phyloP scores from a whole-genome alignment of 805 yeast genomes.

The Sungouiozyma ichnusensis region DNA sequence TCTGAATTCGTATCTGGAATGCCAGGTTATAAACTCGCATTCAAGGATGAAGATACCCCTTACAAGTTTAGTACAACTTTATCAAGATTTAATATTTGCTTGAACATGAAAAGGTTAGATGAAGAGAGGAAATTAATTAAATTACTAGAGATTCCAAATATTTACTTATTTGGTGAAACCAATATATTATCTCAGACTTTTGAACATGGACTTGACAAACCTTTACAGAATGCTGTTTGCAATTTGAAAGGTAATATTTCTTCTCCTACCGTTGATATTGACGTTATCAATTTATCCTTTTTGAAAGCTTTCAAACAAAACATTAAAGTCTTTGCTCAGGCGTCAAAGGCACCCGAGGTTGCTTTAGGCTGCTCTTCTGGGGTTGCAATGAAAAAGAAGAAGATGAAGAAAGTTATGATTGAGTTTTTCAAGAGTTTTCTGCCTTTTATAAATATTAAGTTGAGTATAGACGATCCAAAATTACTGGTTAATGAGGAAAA shows the following conservation, averaged over 20 bases:
- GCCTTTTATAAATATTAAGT: conserved; percentile 28
- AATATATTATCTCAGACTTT: conserved; percentile 31
- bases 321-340: conserved; percentile 18
- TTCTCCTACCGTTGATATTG: conserved; percentile 36
- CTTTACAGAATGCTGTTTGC: conserved; percentile 26
- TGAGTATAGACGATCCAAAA: conserved; percentile 33
- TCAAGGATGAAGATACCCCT: conserved; percentile 34
- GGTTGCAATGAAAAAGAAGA: conserved; percentile 4
- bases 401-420: conserved; percentile 4
- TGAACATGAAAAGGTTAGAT: conserved; percentile 18
- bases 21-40: conserved; percentile 40
- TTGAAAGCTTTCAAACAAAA: conserved; percentile 25
- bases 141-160: conserved; percentile 30
- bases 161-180: conserved; percentile 31
- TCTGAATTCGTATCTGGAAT: conserved; percentile 26
- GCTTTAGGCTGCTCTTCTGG: conserved; percentile 1
- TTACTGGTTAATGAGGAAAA: conserved; percentile 26
- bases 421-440: conserved; percentile 18
- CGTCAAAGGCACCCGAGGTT: conserved; percentile 7
- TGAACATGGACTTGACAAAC: conserved; percentile 15
- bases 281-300: conserved; percentile 31
- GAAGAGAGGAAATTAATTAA: conserved; percentile 9
- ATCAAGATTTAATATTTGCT: conserved; percentile 28
- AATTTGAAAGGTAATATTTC: conserved; percentile 33
- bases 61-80: conserved; percentile 30